These are phyloP conservation scores for Circinella umbellata DNA, from an alignment of 371 early-diverging fungal species.

Conservation along the genomic window DNA sequence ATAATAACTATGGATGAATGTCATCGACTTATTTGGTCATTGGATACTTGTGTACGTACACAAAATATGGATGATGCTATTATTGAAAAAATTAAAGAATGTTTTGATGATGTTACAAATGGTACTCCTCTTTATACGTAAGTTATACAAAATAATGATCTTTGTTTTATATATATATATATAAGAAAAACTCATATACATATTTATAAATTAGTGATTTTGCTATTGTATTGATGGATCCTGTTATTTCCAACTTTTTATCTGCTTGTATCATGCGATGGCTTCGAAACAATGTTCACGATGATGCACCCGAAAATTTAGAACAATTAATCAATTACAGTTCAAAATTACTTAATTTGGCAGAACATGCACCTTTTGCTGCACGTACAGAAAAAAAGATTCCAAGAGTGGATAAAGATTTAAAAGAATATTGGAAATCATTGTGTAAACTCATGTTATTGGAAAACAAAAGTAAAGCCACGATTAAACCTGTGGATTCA, in stretches of 20 bases:
- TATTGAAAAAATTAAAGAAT: slow-evolving; percentile 66
- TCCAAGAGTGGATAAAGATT: slow-evolving; percentile 46
- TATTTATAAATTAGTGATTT: slow-evolving; percentile 46
- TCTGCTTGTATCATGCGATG: slow-evolving; percentile 43
- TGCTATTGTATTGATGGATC: slow-evolving; percentile 68
- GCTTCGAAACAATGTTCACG: slow-evolving; percentile 42
- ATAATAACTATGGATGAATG: slow-evolving; percentile 60
- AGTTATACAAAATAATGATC: slow-evolving; percentile 1
- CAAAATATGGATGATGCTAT: slow-evolving; percentile 70
- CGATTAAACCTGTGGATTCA: slow-evolving; percentile 15
- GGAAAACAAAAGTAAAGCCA: slow-evolving; percentile 31
- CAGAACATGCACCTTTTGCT: slow-evolving; percentile 54
- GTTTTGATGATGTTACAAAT: slow-evolving; percentile 63
- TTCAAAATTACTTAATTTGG: slow-evolving; percentile 60
- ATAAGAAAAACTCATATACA: neutral
- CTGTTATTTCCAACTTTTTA: slow-evolving; percentile 60
- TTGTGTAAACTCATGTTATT: slow-evolving; percentile 35
- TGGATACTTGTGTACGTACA: slow-evolving; percentile 71
- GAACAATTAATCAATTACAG: slow-evolving; percentile 51
- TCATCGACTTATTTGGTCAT: slow-evolving; percentile 66
- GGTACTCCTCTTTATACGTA: slow-evolving; percentile 69
- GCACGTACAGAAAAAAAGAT: slow-evolving; percentile 24
- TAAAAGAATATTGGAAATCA: slow-evolving; percentile 39
- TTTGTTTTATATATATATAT: neutral
- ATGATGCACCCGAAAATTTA: slow-evolving; percentile 31